Base-by-base conservation (phyloP, 805 yeast genomes). In the Torulaspora quercuum region DNA sequence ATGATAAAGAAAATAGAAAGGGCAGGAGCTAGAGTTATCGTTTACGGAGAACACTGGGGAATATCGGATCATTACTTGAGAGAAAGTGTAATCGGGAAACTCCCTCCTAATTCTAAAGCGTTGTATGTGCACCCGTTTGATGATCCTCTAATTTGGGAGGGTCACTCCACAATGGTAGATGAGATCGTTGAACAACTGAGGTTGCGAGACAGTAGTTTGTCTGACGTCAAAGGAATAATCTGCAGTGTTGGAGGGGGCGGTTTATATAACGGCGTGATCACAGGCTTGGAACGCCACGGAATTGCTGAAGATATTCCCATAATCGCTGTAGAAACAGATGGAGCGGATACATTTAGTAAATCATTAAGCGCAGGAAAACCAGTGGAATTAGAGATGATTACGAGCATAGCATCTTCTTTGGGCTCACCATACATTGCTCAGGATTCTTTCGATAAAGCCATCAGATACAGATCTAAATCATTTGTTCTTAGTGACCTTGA, bases 181-280 rank as follows among this genome's bases (percentile, higher is more conserved):
- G 80, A 65, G 39, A 58, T 73, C 11, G 61, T 50, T 7, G 35
- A 37, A 23, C 49, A 57, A 9, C 27, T 64, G 25, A 27, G 31
- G 1, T 38, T 53, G 8, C 61, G 53, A 7, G 45, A 48, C 6
- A 30, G 53, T 13, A 14, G 46, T 16, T 4, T 61, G 4, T 30
- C 41, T 4, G 49, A 48, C 5, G 43, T 73, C 13, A 68, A 63
- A 39, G 77, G 71, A 0, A 58, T 74, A 18, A 73, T 72, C 1
- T 72, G 78, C 51, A 72, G 78, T 13, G 69, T 73, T 23, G 79
- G 79, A 2, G 80, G 79, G 3, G 80, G 78, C 5, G 79, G 79
- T 0, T 56, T 75, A 13, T 73, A 69, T 55, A 69, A 68, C 46
- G 79, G 80, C 1, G 54, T 75, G 3, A 63, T 67, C 39, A 42